Base-by-base conservation (phyloP, 2,329 filamentous ascomycete species). In the Aspergillus pseudonomiae region DNA sequence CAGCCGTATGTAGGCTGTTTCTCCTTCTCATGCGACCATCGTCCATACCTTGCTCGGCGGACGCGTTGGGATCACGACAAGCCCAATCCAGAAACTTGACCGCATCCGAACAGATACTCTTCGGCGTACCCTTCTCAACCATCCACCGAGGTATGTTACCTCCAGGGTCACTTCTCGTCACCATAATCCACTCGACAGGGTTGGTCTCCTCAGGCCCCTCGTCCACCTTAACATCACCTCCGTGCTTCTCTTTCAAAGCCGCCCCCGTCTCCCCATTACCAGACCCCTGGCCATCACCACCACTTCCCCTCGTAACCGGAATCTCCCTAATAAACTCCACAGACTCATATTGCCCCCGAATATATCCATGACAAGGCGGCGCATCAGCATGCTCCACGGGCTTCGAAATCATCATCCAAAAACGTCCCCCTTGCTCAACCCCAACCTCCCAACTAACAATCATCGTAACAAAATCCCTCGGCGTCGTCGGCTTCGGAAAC, bases 251-350 rank as follows among this genome's bases (percentile, higher is more conserved):
- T 16, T 36, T 36, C 34, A 14, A 36, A 16, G 5, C 34, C 16
- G 12, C 30, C 46, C n/a, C 32, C n/a, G 24, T 9, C 48, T 36
- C 57, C 4, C 59, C 69, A 56, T 68, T 66, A 63, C 11, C 12
- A 12, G 34, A 32, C 48, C 43, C 60, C 46, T 19, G 12, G 6
- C 16, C 39, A 10, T 41, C 39, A 41, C 6, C 39, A n/a, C 19
- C 39, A 32, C 52, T 41, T 62, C 65, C 45, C 53, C 63, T 52
- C 39, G 58, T 67, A 46, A 62, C 74, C 0, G 89, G 90, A 16
- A 97, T 85, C 77, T 98, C 94, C 57, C 94, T 85, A 62, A 97
- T 94, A 68, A 97, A 84, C 78, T 98, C 94, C 19, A 97, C 90
- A 1, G 92, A 96, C 80, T 97, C 94, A 73, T 97, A 98, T 67